phyloP scores from a whole-genome alignment of 176 grass and related monocot species.

The Carex parvula region DNA sequence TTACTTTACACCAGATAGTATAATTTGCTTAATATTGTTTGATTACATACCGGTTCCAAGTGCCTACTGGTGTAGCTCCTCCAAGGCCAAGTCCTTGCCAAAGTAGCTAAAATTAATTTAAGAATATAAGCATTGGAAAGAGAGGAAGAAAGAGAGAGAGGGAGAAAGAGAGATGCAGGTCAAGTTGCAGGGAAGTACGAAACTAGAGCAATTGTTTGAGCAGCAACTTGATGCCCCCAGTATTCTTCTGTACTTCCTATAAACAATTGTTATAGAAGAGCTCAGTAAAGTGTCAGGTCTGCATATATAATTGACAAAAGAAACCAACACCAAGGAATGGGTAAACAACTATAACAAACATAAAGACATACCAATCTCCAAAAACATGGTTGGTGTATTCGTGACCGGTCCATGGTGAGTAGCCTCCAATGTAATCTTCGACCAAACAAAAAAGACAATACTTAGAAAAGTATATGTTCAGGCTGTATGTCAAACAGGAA shows the following conservation, averaged over 20 bases:
- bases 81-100: constrained; percentile 94
- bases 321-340: not conserved
- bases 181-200: constrained; percentile 11
- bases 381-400: constrained; percentile 72
- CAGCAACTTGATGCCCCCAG: constrained; percentile 90
- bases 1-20: not conserved
- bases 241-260: constrained; percentile 87
- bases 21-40: constrained; percentile 8
- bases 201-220: constrained; percentile 78
- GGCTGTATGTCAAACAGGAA: not conserved
- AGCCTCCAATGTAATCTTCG: constrained; percentile 82
- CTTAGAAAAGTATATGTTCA: not conserved
- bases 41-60: constrained; percentile 55
- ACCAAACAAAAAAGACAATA: not conserved
- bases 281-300: not conserved
- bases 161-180: not conserved
- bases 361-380: constrained; percentile 74
- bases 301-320: not conserved
- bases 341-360: not conserved
- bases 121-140: constrained; percentile 11
- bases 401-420: constrained; percentile 93
- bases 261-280: not conserved
- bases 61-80: constrained; percentile 57
- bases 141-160: not conserved
- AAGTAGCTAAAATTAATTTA: constrained; percentile 45